Evolutionary conservation across 176 grass and related monocot genomes (phyloP), one percentile per base, ranked within the genome.

Genomic region (Puccinellia tenuiflora): DNA sequence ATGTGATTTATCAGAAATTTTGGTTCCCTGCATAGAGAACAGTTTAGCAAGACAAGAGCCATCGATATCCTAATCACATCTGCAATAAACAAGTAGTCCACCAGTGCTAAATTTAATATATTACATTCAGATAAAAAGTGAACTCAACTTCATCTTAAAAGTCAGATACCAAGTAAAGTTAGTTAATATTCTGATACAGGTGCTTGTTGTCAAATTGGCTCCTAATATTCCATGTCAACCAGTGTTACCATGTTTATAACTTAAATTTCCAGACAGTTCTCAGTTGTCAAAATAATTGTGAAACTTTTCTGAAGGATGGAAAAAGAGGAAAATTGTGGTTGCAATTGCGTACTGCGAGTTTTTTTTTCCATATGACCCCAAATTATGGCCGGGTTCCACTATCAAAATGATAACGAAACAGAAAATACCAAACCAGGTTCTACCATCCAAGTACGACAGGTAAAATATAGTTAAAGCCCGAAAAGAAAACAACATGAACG

Each of bases 1-100:
- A 68, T 94, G 76, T 39, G 92, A 82, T 68, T 89, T 91, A 85
- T 94, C 86, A 39, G 68, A 79, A 80, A 94, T 91, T 84, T 89
- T 81, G 62, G 92, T 81, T 70, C 92, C 92, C 92, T 94, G 88
- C 35, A 82, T 62, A 67, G 1, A 62, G 69, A 63, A 55, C 8
- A 26, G 16, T 65, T 68, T 17, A 89, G 9, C 3, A 51, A 67
- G 62, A 81, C 10, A 9, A 79, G 66, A 68, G 35, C 2, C 20
- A 68, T 24, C 56, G 5, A 34, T 9, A 83, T 79, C 35, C 5
- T 81, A 35, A 81, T 80, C 5, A 72, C 22, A 20, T 38, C 47
- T 71, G 14, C 7, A 67, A 10, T 73, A 17, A n/a, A n/a, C 14
- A 21, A 75, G 15, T 24, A 68, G 37, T 81, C 15, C 39, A 60